A percentile compares a stretch with the other conserved stretches of the same genome.
phyloP scores from a whole-genome alignment of 2,329 filamentous ascomycete species.

The Fusarium ramigenum region DNA sequence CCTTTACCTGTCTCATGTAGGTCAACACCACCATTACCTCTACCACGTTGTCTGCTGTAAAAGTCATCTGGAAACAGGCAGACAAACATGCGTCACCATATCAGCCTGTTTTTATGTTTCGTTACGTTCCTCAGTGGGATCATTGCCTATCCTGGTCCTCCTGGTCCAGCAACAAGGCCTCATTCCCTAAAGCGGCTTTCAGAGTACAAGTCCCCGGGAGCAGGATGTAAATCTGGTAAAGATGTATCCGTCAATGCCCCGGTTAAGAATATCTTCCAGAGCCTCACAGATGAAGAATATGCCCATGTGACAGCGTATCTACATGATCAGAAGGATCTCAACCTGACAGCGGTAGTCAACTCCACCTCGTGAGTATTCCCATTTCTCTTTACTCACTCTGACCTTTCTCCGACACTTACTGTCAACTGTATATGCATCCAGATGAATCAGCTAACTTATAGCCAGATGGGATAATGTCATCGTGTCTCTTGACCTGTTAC shows the following conservation, averaged over 20 bases:
- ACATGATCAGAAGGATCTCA: slow-evolving; percentile 17
- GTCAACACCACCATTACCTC: background rate
- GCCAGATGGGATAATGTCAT: slow-evolving; percentile 32
- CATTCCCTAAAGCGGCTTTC: slow-evolving; percentile 19
- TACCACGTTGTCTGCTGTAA: no score
- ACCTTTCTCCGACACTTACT: no score
- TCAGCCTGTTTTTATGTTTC: no score
- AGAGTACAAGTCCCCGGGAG: background rate
- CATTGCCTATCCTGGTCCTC: background rate
- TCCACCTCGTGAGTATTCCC: slow-evolving; percentile 16
- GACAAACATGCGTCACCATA: no score
- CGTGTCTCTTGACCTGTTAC: slow-evolving; percentile 48
- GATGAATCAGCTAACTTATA: no score
- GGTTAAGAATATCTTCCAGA: slow-evolving; percentile 19
- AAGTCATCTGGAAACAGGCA: no score
- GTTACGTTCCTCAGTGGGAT: background rate
- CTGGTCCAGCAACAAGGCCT: slow-evolving; percentile 8
- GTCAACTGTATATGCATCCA: no score
- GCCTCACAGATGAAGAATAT: slow-evolving; percentile 24
- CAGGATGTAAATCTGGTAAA: background rate
- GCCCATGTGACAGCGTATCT: slow-evolving; percentile 25
- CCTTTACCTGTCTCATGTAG: background rate
- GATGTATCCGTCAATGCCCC: background rate
- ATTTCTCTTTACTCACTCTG: no score
- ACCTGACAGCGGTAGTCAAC: slow-evolving; percentile 25